Evolutionary conservation across 179 eudicot genomes (phyloP).

Genomic region (Beta macrorhiza): DNA sequence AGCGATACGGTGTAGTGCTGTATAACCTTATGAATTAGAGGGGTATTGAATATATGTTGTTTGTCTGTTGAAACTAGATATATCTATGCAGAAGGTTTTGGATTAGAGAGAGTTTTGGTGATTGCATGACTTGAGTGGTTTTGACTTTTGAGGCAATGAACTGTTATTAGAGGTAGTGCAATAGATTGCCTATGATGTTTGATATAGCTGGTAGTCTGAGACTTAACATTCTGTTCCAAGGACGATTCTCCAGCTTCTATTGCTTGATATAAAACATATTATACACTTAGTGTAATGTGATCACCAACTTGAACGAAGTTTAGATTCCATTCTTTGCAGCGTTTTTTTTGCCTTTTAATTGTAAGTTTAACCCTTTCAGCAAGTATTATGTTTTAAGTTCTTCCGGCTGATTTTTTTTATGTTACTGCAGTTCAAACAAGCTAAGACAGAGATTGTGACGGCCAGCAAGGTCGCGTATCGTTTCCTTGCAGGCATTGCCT

Average conservation of each 20-base stretch:
- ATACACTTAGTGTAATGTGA: background rate
- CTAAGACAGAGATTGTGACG: conserved; percentile 82
- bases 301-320: background rate
- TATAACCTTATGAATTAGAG: background rate
- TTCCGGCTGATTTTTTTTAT: background rate
- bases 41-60: background rate
- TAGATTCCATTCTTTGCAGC: background rate
- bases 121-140: background rate
- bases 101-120: background rate
- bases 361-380: no score
- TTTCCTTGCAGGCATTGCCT: conserved; percentile 53
- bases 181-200: background rate
- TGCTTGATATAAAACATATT: no score
- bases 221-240: background rate
- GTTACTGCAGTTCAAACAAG: conserved; percentile 70
- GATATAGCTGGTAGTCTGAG: background rate
- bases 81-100: background rate
- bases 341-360: no score
- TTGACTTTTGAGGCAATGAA: background rate
- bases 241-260: background rate
- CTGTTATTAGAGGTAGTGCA: background rate
- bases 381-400: background rate
- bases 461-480: conserved; percentile 91
- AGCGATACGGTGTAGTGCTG: background rate
- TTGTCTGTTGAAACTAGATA: background rate